Evolutionary conservation across 768 basidiomycete species (phyloP).

Genomic region (Amanita molliuscula): DNA sequence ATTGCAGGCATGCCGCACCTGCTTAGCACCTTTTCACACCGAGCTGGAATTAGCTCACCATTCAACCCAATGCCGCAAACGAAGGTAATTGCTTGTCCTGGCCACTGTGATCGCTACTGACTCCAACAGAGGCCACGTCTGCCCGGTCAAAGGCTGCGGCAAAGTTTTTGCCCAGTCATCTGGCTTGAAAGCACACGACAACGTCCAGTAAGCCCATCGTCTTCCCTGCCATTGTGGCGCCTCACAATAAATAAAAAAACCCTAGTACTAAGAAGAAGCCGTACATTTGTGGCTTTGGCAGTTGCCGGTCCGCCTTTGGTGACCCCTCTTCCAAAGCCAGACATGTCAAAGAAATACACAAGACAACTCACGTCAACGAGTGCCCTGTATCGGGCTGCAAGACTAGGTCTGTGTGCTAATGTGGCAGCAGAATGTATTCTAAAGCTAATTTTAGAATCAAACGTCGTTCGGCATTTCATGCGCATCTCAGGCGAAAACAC

Average conservation of each 20-base stretch:
- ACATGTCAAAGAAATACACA: conserved; percentile 53
- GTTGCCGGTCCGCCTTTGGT: conserved; percentile 43
- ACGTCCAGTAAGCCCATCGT: conserved; percentile 46
- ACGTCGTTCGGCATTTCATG: conserved; percentile 45
- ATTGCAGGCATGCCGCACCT: conserved; percentile 14
- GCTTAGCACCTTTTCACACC: conserved; percentile 40
- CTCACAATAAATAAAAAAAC: not conserved
- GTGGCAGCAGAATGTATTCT: conserved; percentile 3
- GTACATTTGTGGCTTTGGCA: conserved; percentile 33
- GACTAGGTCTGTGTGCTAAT: conserved; percentile 27
- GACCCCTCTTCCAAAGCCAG: conserved; percentile 65
- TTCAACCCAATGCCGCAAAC: conserved; percentile 36
- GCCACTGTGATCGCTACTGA: not conserved
- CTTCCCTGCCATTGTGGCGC: not conserved
- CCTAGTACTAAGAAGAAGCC: conserved; percentile 43
- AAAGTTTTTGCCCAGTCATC: conserved; percentile 51
- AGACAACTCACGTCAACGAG: conserved; percentile 25
- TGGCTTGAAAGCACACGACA: conserved; percentile 52
- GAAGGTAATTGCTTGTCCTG: conserved; percentile 24
- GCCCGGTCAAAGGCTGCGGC: conserved; percentile 30
- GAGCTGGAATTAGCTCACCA: conserved; percentile 58
- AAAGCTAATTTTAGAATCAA: conserved; percentile 39
- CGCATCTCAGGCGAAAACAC: conserved; percentile 45
- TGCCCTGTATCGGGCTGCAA: conserved; percentile 37
- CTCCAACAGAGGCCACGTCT: conserved; percentile 35